Evolutionary conservation across 208 protist species (phyloP).

Genomic region (Acanthamoeba sp.): DNA sequence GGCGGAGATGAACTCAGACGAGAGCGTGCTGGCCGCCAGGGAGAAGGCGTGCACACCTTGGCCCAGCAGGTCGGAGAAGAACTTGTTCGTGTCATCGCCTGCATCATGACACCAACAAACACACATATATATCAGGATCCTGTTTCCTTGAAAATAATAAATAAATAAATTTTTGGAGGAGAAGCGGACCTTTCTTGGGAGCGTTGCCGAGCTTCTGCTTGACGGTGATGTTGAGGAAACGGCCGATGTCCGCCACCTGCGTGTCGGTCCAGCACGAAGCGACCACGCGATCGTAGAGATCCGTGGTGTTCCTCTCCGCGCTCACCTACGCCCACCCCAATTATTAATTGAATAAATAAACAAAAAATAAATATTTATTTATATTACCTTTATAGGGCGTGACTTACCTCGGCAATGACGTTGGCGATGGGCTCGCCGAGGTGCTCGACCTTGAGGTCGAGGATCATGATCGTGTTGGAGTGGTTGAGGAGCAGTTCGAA

Average conservation of each 20-base stretch:
- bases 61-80: background rate
- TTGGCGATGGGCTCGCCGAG: background rate
- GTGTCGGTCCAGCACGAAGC: slow-evolving; percentile 13
- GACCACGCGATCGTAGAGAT: background rate
- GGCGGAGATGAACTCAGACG: background rate
- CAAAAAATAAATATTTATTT: too few species aligned
- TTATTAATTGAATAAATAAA: too few species aligned
- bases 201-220: slow-evolving; percentile 25
- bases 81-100: slow-evolving; percentile 16
- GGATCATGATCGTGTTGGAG: slow-evolving; percentile 11
- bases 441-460: slow-evolving; percentile 31
- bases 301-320: background rate
- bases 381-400: too few species aligned
- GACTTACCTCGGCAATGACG: background rate
- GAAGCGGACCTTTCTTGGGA: background rate
- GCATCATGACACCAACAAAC: background rate
- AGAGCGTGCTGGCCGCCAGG: background rate
- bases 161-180: background rate
- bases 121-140: background rate
- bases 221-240: background rate
- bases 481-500: slow-evolving; percentile 1
- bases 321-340: background rate
- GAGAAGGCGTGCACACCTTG: background rate
- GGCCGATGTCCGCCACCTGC: slow-evolving; percentile 8
- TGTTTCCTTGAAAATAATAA: background rate